Evolutionary conservation across 2,329 filamentous ascomycete genomes (phyloP).

Genomic region (Uncinocarpus reesii): DNA sequence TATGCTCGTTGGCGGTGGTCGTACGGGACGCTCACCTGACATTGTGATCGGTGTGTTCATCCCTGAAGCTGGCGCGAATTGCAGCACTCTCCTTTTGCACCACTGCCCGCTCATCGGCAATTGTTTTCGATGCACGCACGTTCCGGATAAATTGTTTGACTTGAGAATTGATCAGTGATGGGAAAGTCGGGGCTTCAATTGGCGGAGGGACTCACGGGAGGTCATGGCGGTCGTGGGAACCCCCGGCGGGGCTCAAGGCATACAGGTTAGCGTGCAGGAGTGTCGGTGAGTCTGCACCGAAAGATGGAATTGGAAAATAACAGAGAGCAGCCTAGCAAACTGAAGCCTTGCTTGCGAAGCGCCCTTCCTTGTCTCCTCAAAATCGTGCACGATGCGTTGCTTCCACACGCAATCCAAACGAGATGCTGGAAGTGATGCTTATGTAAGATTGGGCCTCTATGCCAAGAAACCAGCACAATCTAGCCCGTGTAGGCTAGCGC

Average conservation of each 20-base stretch:
- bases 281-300: not conserved
- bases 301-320: not conserved
- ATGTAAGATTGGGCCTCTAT: not conserved
- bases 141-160: conserved; percentile 99
- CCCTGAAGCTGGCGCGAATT: conserved; percentile 92
- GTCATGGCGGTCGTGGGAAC: conserved; percentile 46
- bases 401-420: not conserved
- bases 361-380: not conserved
- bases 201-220: conserved; percentile 41
- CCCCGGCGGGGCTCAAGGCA: conserved; percentile 33
- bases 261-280: conserved; percentile 3
- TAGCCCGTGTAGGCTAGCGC: conserved; percentile 6
- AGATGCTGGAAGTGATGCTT: not conserved
- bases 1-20: not conserved
- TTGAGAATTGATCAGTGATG: conserved; percentile 35
- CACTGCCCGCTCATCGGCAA: conserved; percentile 94
- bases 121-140: conserved; percentile 95
- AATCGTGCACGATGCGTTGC: not conserved
- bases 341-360: not conserved
- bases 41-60: conserved; percentile 87
- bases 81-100: conserved; percentile 98
- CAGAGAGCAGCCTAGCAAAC: not conserved
- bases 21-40: conserved; percentile 55
- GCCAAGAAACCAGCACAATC: not conserved
- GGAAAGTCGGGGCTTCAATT: conserved; percentile 9